A percentile compares a stretch with the other conserved stretches of the same genome.
phyloP scores from a whole-genome alignment of 2,329 filamentous ascomycete species.

The Neonectria faginata region DNA sequence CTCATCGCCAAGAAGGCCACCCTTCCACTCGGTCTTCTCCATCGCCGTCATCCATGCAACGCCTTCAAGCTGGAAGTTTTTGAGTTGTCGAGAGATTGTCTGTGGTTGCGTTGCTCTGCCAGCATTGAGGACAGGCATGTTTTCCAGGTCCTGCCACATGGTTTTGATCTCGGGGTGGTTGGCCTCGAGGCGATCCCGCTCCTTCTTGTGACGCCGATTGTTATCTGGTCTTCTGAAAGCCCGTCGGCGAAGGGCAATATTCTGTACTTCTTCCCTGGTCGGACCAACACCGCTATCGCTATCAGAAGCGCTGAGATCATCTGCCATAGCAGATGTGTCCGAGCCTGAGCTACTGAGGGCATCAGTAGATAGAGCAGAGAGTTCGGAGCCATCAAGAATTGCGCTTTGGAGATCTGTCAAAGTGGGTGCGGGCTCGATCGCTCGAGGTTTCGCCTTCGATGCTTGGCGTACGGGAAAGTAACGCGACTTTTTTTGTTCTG shows the following conservation, averaged over 20 bases:
- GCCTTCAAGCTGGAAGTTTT: conserved; percentile 94
- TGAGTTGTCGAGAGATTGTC: conserved; percentile 84
- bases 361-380: background rate
- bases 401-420: background rate
- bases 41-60: conserved; percentile 94
- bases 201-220: conserved; percentile 48
- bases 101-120: conserved; percentile 64
- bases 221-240: conserved; percentile 48
- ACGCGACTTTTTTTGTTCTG: background rate
- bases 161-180: conserved; percentile 82
- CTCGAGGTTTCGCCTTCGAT: background rate
- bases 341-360: conserved; percentile 9
- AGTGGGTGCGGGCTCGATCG: background rate
- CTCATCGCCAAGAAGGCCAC: conserved; percentile 93
- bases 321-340: conserved; percentile 20
- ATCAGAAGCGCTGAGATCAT: conserved; percentile 23
- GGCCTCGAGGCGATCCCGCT: conserved; percentile 76
- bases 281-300: conserved; percentile 37
- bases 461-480: background rate
- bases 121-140: conserved; percentile 73
- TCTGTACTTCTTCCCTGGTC: conserved; percentile 33
- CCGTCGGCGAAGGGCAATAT: conserved; percentile 48
- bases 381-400: background rate
- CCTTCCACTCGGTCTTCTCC: conserved; percentile 86
- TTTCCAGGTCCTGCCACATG: conserved; percentile 86